Conservation (phyloP, 1,139 yeast genomes). For the Candida anutae region DNA sequence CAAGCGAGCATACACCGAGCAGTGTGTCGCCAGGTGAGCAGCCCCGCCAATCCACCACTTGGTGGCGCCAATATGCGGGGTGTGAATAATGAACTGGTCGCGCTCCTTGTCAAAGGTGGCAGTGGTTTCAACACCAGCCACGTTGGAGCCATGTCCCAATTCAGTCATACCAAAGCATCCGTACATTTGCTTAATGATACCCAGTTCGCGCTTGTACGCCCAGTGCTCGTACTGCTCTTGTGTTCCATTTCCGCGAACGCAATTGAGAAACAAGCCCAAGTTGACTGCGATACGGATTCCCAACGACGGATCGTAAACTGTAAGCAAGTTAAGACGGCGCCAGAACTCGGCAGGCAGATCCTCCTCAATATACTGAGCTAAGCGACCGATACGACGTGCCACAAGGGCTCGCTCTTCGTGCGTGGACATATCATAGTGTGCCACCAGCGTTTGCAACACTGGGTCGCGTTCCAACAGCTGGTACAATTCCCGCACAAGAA, state of each 20-base stretch:
- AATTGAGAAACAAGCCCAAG: slow-evolving; percentile 61
- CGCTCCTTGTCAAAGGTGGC: slow-evolving; percentile 65
- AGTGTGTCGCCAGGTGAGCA: slow-evolving; percentile 86
- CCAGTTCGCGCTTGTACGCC: slow-evolving; percentile 69
- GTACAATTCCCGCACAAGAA: slow-evolving; percentile 37
- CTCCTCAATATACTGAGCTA: slow-evolving; percentile 41
- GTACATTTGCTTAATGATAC: slow-evolving; percentile 55
- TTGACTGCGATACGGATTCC: slow-evolving; percentile 52
- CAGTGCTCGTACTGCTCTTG: slow-evolving; percentile 57
- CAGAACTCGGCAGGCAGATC: slow-evolving; percentile 39
- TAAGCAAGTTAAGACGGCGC: slow-evolving; percentile 34
- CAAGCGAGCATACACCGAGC: slow-evolving; percentile 74
- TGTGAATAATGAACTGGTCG: slow-evolving; percentile 67
- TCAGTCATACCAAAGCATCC: slow-evolving; percentile 97
- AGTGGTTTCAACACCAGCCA: slow-evolving; percentile 87
- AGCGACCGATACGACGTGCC: slow-evolving; percentile 29
- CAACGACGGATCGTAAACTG: slow-evolving; percentile 53
- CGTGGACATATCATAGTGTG: slow-evolving; percentile 47
- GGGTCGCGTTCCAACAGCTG: slow-evolving; percentile 49
- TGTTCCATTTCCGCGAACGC: slow-evolving; percentile 70
- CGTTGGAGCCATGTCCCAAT: slow-evolving; percentile 89
- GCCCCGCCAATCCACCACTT: slow-evolving; percentile 99
- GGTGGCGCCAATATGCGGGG: slow-evolving; percentile 88
- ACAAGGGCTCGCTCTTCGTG: slow-evolving; percentile 44
- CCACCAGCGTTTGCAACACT: slow-evolving; percentile 35